These are phyloP conservation scores for Fusarium sambucinum DNA, from an alignment of 2,329 filamentous ascomycete species.

Conservation along the genomic window DNA sequence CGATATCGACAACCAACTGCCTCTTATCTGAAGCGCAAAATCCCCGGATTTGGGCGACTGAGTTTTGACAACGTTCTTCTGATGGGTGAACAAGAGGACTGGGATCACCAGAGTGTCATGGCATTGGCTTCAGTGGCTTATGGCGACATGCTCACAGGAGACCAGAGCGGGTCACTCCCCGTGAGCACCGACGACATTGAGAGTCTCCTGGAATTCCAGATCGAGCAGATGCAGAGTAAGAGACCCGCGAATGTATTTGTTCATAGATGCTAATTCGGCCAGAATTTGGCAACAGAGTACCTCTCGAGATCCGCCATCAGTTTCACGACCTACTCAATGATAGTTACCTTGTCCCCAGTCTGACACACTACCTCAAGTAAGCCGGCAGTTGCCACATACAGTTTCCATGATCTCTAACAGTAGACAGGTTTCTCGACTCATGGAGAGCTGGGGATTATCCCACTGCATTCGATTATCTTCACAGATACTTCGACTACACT, in stretches of 20 bases:
- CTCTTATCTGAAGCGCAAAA: constrained; percentile 71
- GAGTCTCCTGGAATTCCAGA: constrained; percentile 85
- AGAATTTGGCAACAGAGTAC: constrained; percentile 83
- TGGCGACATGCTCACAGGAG: constrained; percentile 64
- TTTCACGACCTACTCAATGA: constrained; percentile 77
- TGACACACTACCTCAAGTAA: constrained; percentile 80
- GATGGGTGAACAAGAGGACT: constrained; percentile 63
- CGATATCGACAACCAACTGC: constrained; percentile 83
- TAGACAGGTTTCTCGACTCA: constrained; percentile 79
- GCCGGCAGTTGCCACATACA: background rate
- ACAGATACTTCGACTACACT: constrained; percentile 97
- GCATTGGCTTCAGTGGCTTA: constrained; percentile 63
- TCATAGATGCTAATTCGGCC: constrained; percentile 14
- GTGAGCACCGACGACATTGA: constrained; percentile 86
- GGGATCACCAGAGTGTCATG: constrained; percentile 58
- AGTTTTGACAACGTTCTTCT: constrained; percentile 70
- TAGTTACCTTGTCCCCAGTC: constrained; percentile 75
- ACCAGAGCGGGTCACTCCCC: constrained; percentile 56
- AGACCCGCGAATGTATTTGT: constrained; percentile 6
- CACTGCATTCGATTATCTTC: constrained; percentile 88
- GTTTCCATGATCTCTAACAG: constrained; percentile 50
- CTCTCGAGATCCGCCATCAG: constrained; percentile 77
- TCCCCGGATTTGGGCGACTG: constrained; percentile 68
- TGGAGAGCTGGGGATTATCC: constrained; percentile 93
- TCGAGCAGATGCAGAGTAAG: constrained; percentile 86